Evolutionary conservation across 2,329 filamentous ascomycete species (phyloP), one percentile per base, ranked within the genome.

Genomic region (Eutypa lata): DNA sequence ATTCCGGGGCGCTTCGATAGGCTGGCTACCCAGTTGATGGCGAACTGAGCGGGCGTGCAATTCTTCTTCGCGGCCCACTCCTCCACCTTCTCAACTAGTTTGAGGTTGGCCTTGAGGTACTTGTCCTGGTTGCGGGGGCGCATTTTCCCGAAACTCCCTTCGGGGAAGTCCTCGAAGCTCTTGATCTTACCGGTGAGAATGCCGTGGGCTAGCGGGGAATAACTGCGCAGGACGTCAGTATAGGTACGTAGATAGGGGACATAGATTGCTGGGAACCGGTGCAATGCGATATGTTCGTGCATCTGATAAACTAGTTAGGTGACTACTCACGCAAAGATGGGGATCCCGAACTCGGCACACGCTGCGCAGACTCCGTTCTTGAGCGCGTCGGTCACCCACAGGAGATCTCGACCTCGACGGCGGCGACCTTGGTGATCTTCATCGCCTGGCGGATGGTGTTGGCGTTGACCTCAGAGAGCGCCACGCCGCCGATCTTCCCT

Each of bases 251-350:
- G n/a, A n/a, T n/a, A n/a, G n/a, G n/a, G n/a, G n/a, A n/a, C n/a
- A n/a, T n/a, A n/a, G n/a, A n/a, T n/a, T n/a, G n/a, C n/a, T n/a
- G n/a, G n/a, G n/a, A n/a, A n/a, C n/a, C n/a, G n/a, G n/a, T n/a
- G n/a, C n/a, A n/a, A n/a, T n/a, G n/a, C n/a, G n/a, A n/a, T n/a
- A n/a, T n/a, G n/a, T n/a, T n/a, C n/a, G n/a, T n/a, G n/a, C n/a
- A n/a, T n/a, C n/a, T n/a, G n/a, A n/a, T 0, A 14, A 53, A 48
- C 51, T 47, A 53, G 51, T n/a, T 80, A 78, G 1, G 84, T 71
- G 2, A 82, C n/a, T n/a, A 59, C 55, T 45, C 56, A 84, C 0
- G 77, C 78, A 7, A 82, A 65, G 40, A 85, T 73, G 0, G 81
- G 76, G 43, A 86, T 84, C 8, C 71, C 72, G 2, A 80, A 66